Conservation (phyloP, 2,329 filamentous ascomycete species). For the Metarhizium album region DNA sequence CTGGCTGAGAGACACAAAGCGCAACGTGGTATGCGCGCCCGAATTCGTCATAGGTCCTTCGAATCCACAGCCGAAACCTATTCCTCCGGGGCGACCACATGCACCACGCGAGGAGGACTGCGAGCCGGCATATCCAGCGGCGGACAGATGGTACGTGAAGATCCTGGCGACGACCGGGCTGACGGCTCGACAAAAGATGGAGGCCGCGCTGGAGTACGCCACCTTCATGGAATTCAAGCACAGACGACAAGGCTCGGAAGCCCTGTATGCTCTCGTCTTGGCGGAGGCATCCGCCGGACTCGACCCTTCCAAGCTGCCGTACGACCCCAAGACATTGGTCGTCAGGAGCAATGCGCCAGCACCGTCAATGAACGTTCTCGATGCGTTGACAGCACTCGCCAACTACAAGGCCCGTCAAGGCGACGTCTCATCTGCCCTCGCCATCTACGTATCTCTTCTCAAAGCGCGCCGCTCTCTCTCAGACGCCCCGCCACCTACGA, state of each 20-base stretch:
- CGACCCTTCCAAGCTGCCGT: constrained; percentile 25
- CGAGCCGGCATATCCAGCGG: constrained; percentile 53
- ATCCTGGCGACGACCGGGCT: constrained; percentile 75
- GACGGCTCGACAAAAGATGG: constrained; percentile 63
- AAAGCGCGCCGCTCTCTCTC: constrained; percentile 59
- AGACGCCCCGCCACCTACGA: constrained; percentile 18
- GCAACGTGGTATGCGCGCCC: constrained; percentile 56
- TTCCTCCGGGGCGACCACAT: constrained; percentile 50
- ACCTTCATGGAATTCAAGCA: constrained; percentile 77
- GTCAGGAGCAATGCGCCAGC: constrained; percentile 47
- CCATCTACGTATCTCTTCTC: constrained; percentile 76
- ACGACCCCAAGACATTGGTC: constrained; percentile 53
- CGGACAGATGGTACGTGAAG: constrained; percentile 71
- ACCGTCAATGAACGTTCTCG: constrained; percentile 65
- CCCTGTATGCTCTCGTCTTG: constrained; percentile 66
- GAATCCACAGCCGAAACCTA: constrained; percentile 68
- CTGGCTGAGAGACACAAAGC: constrained; percentile 60
- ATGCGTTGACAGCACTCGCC: constrained; percentile 65
- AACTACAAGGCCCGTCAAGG: constrained; percentile 64
- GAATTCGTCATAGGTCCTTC: constrained; percentile 71
- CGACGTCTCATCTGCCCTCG: constrained; percentile 58
- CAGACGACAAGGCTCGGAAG: constrained; percentile 50
- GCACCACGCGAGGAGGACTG: constrained; percentile 69
- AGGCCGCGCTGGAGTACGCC: constrained; percentile 73
- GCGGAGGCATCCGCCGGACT: constrained; percentile 57